phyloP scores from a whole-genome alignment of 2,329 filamentous ascomycete genomes.

The Penicillium sp. region DNA sequence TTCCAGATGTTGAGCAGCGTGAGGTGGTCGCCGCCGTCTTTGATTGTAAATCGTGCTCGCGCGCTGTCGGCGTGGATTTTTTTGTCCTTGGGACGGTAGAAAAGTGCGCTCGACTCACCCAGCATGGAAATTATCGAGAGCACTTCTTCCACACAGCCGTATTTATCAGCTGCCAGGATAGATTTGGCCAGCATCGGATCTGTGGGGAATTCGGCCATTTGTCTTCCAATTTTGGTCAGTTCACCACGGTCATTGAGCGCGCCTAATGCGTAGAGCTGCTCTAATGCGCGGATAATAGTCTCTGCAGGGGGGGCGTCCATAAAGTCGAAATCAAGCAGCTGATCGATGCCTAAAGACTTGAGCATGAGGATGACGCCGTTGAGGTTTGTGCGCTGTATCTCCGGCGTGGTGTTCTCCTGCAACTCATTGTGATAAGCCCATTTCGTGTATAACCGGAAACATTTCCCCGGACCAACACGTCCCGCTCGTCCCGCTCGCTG shows the following conservation, averaged over 20 bases:
- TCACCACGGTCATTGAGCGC: constrained; percentile 84
- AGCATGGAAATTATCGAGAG: constrained; percentile 94
- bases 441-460: constrained; percentile 89
- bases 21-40: constrained; percentile 85
- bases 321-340: constrained; percentile 90
- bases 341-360: constrained; percentile 86
- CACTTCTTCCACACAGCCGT: constrained; percentile 90
- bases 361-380: constrained; percentile 78
- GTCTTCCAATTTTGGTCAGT: constrained; percentile 82
- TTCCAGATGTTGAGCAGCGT: constrained; percentile 91
- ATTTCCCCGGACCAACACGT: constrained; percentile 86
- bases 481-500: constrained; percentile 90
- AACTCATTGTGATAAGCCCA: constrained; percentile 94
- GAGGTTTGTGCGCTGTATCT: constrained; percentile 88
- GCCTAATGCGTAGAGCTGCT: constrained; percentile 86
- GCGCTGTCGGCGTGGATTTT: constrained; percentile 94
- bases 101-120: constrained; percentile 79
- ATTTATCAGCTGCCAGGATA: constrained; percentile 80
- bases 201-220: constrained; percentile 93
- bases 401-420: constrained; percentile 84
- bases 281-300: constrained; percentile 80
- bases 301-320: constrained; percentile 91
- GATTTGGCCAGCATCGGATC: constrained; percentile 89
- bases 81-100: constrained; percentile 95
- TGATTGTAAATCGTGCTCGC: constrained; percentile 79